These are phyloP conservation scores for Dipteronia dyeriana DNA, from an alignment of 345 rosid species.

Conservation along the genomic window DNA sequence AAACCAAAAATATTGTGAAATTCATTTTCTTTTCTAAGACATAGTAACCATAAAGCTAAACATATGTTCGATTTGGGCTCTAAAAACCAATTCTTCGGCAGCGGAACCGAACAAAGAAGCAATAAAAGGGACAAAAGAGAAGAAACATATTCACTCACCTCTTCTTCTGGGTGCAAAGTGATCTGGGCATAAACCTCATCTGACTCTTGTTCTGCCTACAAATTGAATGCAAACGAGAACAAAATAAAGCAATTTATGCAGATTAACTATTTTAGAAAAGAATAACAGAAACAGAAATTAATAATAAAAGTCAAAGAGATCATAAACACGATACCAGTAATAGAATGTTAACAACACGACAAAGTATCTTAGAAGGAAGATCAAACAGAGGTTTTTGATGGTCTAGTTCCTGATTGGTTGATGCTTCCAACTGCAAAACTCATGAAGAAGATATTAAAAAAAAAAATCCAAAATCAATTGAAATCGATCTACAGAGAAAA, in stretches of 20 bases:
- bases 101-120: background rate
- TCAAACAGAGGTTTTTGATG: slow-evolving; percentile 60
- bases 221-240: background rate
- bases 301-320: background rate
- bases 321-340: slow-evolving; percentile 50
- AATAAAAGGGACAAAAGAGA: background rate
- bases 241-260: background rate
- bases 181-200: slow-evolving; percentile 95
- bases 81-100: background rate
- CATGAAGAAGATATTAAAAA: slow-evolving; percentile 24
- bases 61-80: background rate
- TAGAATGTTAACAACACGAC: slow-evolving; percentile 60
- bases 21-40: background rate
- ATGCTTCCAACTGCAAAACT: slow-evolving; percentile 72
- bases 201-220: slow-evolving; percentile 77
- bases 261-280: background rate
- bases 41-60: background rate
- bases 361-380: slow-evolving; percentile 81
- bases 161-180: slow-evolving; percentile 64
- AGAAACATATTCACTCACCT: slow-evolving; percentile 46
- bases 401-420: slow-evolving; percentile 70
- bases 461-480: slow-evolving; percentile 10
- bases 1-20: background rate
- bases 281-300: slow-evolving; percentile 8
- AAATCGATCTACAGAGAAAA: slow-evolving; percentile 4